Evolutionary conservation across 1,284 basidiomycete genomes (phyloP).

Genomic region (Entoloma clypeatum): DNA sequence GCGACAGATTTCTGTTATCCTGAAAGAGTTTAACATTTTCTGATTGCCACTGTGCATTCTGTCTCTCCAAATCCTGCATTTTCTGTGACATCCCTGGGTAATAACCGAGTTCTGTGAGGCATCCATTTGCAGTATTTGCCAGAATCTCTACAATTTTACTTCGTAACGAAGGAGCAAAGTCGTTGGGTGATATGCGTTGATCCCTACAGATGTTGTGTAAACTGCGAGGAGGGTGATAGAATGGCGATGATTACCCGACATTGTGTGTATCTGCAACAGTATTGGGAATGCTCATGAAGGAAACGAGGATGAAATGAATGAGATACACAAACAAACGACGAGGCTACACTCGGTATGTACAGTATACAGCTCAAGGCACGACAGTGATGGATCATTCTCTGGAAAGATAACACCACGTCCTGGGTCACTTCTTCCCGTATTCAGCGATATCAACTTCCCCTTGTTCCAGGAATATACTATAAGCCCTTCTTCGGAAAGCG

Average conservation of each 20-base stretch:
- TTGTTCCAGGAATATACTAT: too few relatives aligned
- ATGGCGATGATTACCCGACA: not conserved
- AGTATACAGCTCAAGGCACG: too few relatives aligned
- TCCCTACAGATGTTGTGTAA: slow-evolving; percentile 1
- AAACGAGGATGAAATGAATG: too few relatives aligned
- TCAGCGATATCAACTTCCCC: too few relatives aligned
- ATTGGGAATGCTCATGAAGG: too few relatives aligned
- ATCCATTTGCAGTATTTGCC: slow-evolving; percentile 39
- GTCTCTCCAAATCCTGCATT: slow-evolving; percentile 30
- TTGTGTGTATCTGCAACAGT: not conserved
- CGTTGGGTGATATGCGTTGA: too few relatives aligned
- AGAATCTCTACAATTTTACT: slow-evolving; percentile 40
- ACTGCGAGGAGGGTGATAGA: not conserved
- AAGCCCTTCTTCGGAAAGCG: not conserved
- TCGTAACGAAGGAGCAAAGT: slow-evolving; percentile 28
- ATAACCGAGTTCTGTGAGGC: slow-evolving; percentile 47
- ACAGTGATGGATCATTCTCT: too few relatives aligned
- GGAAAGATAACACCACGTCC: too few relatives aligned
- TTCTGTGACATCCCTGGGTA: slow-evolving; percentile 36
- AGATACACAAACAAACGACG: too few relatives aligned
- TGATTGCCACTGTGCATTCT: slow-evolving; percentile 29
- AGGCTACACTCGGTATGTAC: too few relatives aligned
- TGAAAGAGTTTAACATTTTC: slow-evolving; percentile 48
- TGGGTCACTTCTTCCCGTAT: too few relatives aligned
- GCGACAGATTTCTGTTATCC: slow-evolving; percentile 44